These are phyloP conservation scores for Solanum arcanum DNA, from an alignment of 257 asterid species.

Conservation along the genomic window DNA sequence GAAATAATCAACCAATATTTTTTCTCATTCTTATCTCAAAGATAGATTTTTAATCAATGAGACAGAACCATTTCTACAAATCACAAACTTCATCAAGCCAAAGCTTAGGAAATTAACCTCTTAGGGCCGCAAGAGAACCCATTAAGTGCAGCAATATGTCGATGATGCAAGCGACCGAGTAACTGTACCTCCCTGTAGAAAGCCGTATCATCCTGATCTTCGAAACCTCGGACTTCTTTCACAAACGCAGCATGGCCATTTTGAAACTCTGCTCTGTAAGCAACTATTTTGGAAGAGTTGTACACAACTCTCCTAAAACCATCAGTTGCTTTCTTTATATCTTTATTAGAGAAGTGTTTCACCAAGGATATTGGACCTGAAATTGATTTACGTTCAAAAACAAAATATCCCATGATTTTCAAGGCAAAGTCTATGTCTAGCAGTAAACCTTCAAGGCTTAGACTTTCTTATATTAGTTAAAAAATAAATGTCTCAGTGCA, in stretches of 20 bases:
- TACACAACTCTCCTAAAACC: conserved; percentile 45
- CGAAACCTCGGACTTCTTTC: conserved; percentile 35
- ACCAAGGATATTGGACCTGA: conserved; percentile 43
- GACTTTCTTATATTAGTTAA: background rate
- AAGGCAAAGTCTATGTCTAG: background rate
- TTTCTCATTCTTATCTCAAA: background rate
- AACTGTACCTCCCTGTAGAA: conserved; percentile 49
- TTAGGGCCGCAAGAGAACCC: conserved; percentile 67
- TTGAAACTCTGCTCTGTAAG: conserved; percentile 57
- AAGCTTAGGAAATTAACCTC: conserved; percentile 31
- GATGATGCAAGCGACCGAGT: conserved; percentile 72
- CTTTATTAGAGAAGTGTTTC: conserved; percentile 58
- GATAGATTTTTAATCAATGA: background rate
- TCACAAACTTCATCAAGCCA: background rate
- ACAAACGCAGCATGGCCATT: conserved; percentile 50
- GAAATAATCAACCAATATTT: background rate
- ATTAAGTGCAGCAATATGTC: conserved; percentile 59
- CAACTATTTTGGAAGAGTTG: conserved; percentile 32
- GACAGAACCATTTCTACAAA: background rate
- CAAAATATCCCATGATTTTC: background rate
- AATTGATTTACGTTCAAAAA: background rate
- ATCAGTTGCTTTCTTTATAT: conserved; percentile 84
- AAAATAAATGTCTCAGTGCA: background rate
- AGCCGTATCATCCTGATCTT: conserved; percentile 38
- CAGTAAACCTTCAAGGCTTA: background rate